phyloP scores from a whole-genome alignment of 306 rosid genomes.

The Rubus idaeus region DNA sequence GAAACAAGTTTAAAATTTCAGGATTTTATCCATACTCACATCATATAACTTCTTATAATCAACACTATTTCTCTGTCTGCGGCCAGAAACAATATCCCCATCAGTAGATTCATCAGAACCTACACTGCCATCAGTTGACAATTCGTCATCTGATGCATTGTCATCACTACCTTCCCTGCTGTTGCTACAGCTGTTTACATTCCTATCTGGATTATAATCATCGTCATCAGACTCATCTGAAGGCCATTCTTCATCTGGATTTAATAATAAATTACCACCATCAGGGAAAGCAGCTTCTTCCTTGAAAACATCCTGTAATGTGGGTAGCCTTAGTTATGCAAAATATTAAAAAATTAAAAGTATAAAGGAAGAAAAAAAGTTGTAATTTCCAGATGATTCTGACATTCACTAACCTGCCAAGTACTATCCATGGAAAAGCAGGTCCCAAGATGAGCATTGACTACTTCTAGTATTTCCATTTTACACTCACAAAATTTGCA shows the following conservation, averaged over 20 bases:
- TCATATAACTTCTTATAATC: conserved; percentile 74
- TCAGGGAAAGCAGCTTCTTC: conserved; percentile 82
- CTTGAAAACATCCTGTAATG: conserved; percentile 72
- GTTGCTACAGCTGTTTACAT: conserved; percentile 41
- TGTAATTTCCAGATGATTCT: conserved; percentile 10
- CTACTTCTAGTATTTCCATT: conserved; percentile 70
- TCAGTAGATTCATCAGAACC: conserved; percentile 69
- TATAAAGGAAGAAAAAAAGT: conserved; percentile 1
- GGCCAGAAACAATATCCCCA: conserved; percentile 50
- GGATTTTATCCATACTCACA: conserved; percentile 44
- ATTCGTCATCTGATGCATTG: conserved; percentile 39
- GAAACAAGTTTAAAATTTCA: background rate
- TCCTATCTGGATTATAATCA: conserved; percentile 81
- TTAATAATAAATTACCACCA: conserved; percentile 44
- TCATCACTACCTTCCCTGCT: conserved; percentile 46
- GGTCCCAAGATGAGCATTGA: conserved; percentile 89
- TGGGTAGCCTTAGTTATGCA: conserved; percentile 13
- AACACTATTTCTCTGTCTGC: conserved; percentile 69
- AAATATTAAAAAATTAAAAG: background rate
- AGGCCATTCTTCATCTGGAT: conserved; percentile 84
- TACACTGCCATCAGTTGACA: conserved; percentile 33
- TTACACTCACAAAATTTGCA: conserved; percentile 83
- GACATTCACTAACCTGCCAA: conserved; percentile 68
- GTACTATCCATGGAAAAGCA: conserved; percentile 58
- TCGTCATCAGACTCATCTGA: conserved; percentile 92